Conservation (phyloP, 139 green algal species). For the Pleodorina starrii region DNA sequence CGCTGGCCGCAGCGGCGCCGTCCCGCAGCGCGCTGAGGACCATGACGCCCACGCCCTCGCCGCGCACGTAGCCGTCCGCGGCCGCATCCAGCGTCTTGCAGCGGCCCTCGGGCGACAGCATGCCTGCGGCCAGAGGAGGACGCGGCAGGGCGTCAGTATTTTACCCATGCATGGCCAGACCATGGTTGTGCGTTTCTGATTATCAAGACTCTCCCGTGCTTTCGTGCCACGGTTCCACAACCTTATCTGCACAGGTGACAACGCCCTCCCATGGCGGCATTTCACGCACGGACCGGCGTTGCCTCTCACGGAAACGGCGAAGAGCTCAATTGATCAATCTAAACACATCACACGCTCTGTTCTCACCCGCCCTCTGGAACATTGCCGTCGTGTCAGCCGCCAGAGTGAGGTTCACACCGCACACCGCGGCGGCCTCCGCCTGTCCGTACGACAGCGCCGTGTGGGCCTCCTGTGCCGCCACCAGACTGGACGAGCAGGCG, state of each 20-base stretch:
- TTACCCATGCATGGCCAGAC: too few species aligned
- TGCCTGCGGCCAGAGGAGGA: conserved; percentile 48
- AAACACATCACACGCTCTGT: not conserved
- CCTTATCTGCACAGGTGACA: too few species aligned
- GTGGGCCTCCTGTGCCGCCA: conserved; percentile 72
- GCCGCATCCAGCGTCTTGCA: conserved; percentile 88
- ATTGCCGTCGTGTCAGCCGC: conserved; percentile 74
- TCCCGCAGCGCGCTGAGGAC: conserved; percentile 48
- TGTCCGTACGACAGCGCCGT: conserved; percentile 33
- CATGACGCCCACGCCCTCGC: conserved; percentile 69
- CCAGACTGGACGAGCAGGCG: conserved; percentile 85
- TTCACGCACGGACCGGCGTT: too few species aligned
- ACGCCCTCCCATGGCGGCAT: too few species aligned
- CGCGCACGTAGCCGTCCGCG: conserved; percentile 87
- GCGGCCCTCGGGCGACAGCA: conserved; percentile 79
- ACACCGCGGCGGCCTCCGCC: conserved; percentile 45
- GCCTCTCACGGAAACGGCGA: too few species aligned
- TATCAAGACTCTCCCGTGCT: too few species aligned
- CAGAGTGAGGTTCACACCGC: conserved; percentile 84
- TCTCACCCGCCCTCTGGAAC: conserved; percentile 67
- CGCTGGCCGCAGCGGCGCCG: too few species aligned
- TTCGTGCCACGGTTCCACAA: too few species aligned
- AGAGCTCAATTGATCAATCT: too few species aligned
- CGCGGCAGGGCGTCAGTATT: too few species aligned
- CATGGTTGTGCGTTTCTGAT: too few species aligned